Evolutionary conservation across 75 land plant species (phyloP), one percentile per base, ranked within the genome.

Genomic region (Selaginella moellendorffii): DNA sequence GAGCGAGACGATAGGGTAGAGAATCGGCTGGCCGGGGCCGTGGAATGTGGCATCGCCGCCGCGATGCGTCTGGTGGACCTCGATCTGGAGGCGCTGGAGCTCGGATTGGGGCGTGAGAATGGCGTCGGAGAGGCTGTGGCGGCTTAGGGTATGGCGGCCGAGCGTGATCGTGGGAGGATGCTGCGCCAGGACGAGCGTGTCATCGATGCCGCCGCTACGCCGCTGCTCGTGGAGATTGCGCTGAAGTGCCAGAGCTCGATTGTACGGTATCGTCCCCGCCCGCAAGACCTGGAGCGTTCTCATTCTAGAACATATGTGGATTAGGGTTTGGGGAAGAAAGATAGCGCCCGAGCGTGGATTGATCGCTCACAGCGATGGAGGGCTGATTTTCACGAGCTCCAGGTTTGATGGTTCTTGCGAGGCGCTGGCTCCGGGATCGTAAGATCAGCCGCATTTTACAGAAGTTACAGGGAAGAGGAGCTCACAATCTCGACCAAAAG

Each of bases 1-100:
- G 0, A 90, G 78, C 23, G 77, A 74, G 52, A 90, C 56, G 26
- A 90, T 79, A 28, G 97, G 97, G 51, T 90, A 90, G 53, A 90
- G 63, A 18, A 90, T 70, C 0, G 92, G 82, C 54, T 90, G 97
- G 20, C 69, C 70, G 28, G 97, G 97, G 52, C 97, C 97, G 71
- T 90, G 92, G 71, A 82, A 90, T 52, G 97, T 87, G 30, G 84
- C 72, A 72, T 90, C 97, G 18, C 97, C 97, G 20, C 97, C 97
- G 30, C 97, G 74, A 61, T 90, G 77, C 9, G 88, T 82, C 54
- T 66, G 75, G 63, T 87, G 83, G 24, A 90, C 72, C 30, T 90
- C 91, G 24, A 91, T 87, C 29, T 87, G 87, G 24, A 90, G 46
- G 27, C 67, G 26, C 56, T 73, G 24, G 1, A 90, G 80, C 1